Conservation (phyloP, 2,329 filamentous ascomycete genomes). For the Mycosphaerella arachidis region DNA sequence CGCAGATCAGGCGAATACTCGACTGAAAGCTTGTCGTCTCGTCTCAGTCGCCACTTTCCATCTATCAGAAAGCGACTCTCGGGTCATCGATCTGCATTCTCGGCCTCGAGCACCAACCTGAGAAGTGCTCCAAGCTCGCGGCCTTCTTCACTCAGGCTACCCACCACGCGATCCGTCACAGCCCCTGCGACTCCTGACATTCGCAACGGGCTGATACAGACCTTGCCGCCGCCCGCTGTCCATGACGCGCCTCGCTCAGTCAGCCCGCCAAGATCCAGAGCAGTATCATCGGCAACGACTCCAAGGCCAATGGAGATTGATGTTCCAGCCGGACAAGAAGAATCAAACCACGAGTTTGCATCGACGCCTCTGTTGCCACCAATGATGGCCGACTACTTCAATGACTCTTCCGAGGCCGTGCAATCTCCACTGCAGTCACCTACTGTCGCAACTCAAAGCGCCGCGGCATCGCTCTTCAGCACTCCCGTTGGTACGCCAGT, state of each 20-base stretch:
- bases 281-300: slow-evolving; percentile 10
- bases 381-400: slow-evolving; percentile 59
- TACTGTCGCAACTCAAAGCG: slow-evolving; percentile 60
- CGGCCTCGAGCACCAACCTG: slow-evolving; percentile 23
- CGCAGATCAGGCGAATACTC: slow-evolving; percentile 57
- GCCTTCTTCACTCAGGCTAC: slow-evolving; percentile 70
- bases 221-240: not conserved
- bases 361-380: slow-evolving; percentile 84
- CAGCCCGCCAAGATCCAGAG: slow-evolving; percentile 15
- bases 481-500: slow-evolving; percentile 49
- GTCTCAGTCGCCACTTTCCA: slow-evolving; percentile 51
- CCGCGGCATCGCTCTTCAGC: slow-evolving; percentile 40
- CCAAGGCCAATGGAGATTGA: slow-evolving; percentile 20
- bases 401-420: slow-evolving; percentile 51
- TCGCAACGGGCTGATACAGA: slow-evolving; percentile 23
- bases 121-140: slow-evolving; percentile 34
- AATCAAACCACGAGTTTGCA: slow-evolving; percentile 56
- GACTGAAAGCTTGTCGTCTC: slow-evolving; percentile 58
- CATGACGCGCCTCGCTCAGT: slow-evolving; percentile 4
- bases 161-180: slow-evolving; percentile 61
- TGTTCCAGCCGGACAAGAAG: slow-evolving; percentile 38
- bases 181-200: slow-evolving; percentile 29
- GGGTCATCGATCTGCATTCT: slow-evolving; percentile 41
- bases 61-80: slow-evolving; percentile 53
- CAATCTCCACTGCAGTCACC: slow-evolving; percentile 85